Evolutionary conservation across 441 rosid species (phyloP).

Genomic region (Jatropha podagrica): DNA sequence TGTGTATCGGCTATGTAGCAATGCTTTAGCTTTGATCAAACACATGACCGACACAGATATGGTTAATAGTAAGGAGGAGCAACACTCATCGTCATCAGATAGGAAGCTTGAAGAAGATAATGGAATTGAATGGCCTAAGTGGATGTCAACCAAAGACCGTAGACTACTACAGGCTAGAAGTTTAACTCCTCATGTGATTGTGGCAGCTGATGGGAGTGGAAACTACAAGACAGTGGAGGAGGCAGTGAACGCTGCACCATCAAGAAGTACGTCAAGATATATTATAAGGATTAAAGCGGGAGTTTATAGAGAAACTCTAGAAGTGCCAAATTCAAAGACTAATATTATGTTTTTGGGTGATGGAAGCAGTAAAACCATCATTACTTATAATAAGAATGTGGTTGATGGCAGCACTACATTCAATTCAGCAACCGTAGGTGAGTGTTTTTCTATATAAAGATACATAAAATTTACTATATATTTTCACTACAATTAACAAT

Average conservation of each 20-base stretch:
- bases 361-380: constrained; percentile 59
- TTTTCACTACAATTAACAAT: too few relatives aligned
- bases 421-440: constrained; percentile 77
- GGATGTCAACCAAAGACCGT: constrained; percentile 53
- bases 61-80: constrained; percentile 16
- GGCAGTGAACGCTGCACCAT: constrained; percentile 59
- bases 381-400: constrained; percentile 53
- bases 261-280: constrained; percentile 39
- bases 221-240: constrained; percentile 52
- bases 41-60: constrained; percentile 45
- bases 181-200: constrained; percentile 47
- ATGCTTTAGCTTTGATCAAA: constrained; percentile 50
- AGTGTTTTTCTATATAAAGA: constrained; percentile 2
- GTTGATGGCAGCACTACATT: constrained; percentile 76
- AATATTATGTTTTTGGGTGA: constrained; percentile 77
- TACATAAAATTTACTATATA: too few relatives aligned
- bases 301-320: constrained; percentile 62
- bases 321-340: constrained; percentile 70
- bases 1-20: constrained; percentile 43
- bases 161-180: constrained; percentile 46
- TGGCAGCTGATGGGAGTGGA: constrained; percentile 77
- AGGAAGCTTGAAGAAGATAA: constrained; percentile 28
- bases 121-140: constrained; percentile 30
- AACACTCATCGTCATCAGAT: constrained; percentile 17
- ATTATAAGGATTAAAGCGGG: constrained; percentile 65